Percentiles rank a stretch among this genome's conserved stretches.
Conservation (phyloP, 2,329 filamentous ascomycete genomes). For the Cladosporium oxysporum region DNA sequence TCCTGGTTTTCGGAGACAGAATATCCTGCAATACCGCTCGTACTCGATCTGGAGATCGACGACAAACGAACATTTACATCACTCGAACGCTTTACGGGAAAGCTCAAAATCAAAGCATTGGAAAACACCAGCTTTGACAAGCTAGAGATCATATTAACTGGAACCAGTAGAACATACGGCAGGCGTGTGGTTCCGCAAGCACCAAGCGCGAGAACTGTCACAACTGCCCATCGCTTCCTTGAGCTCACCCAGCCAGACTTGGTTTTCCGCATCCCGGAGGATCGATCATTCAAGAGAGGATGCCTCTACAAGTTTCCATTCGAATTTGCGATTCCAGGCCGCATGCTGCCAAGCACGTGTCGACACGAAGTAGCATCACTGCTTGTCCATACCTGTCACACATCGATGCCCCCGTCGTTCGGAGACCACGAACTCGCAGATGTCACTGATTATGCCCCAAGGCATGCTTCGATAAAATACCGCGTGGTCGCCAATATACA, state of each 20-base stretch:
- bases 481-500: neutral
- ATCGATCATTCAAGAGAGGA: neutral
- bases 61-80: neutral
- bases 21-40: neutral
- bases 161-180: conserved; percentile 2
- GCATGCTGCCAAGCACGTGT: neutral
- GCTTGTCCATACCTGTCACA: neutral
- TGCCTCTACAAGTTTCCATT: neutral
- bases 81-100: neutral
- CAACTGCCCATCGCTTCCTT: conserved; percentile 9
- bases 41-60: neutral
- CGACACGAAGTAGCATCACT: neutral
- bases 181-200: conserved; percentile 6
- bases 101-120: neutral
- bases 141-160: neutral
- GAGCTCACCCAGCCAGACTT: neutral
- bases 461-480: neutral
- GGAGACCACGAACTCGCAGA: neutral
- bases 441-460: neutral
- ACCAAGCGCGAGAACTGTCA: neutral
- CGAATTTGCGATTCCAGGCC: conserved; percentile 3
- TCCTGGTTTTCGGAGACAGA: neutral
- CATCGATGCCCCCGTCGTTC: conserved; percentile 5
- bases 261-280: neutral
- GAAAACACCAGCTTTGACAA: neutral